Percentiles rank a stretch among this genome's conserved stretches.
Conservation (phyloP, 1,284 basidiomycete species). For the Ceraceosorus bombacis region DNA sequence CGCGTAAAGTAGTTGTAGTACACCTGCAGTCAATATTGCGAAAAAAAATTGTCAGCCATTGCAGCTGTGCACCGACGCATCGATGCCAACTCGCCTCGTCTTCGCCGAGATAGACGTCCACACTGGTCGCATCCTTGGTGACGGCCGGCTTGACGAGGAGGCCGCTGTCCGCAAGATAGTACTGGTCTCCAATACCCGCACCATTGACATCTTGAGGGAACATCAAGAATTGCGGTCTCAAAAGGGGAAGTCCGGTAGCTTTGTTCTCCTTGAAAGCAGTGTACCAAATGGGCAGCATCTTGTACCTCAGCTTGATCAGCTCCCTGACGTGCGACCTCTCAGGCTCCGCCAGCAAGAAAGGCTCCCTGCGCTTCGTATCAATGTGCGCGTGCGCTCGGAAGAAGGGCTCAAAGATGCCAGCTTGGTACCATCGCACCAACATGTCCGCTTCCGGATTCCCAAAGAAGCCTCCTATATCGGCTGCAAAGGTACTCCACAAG, state of each 20-base stretch:
- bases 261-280: constrained; percentile 66
- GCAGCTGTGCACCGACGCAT: not conserved
- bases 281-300: constrained; percentile 88
- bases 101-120: constrained; percentile 77
- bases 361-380: constrained; percentile 94
- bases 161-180: constrained; percentile 79
- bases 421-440: constrained; percentile 94
- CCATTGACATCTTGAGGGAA: constrained; percentile 81
- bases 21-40: constrained; percentile 53
- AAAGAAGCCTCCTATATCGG: constrained; percentile 97
- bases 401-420: constrained; percentile 90
- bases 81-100: constrained; percentile 57
- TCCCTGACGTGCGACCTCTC: constrained; percentile 73
- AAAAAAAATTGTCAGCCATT: not conserved
- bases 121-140: constrained; percentile 62
- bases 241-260: constrained; percentile 37
- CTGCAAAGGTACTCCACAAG: constrained; percentile 50
- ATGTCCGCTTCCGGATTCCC: constrained; percentile 90
- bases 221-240: constrained; percentile 74
- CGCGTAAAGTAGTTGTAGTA: constrained; percentile 85
- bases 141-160: constrained; percentile 88
- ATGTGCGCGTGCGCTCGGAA: constrained; percentile 97
- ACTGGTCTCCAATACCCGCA: constrained; percentile 87
- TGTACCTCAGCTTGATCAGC: constrained; percentile 74
- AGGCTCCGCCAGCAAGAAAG: constrained; percentile 83